Evolutionary conservation across 2,329 filamentous ascomycete genomes (phyloP).

Genomic region (Herpotrichia juniperi): DNA sequence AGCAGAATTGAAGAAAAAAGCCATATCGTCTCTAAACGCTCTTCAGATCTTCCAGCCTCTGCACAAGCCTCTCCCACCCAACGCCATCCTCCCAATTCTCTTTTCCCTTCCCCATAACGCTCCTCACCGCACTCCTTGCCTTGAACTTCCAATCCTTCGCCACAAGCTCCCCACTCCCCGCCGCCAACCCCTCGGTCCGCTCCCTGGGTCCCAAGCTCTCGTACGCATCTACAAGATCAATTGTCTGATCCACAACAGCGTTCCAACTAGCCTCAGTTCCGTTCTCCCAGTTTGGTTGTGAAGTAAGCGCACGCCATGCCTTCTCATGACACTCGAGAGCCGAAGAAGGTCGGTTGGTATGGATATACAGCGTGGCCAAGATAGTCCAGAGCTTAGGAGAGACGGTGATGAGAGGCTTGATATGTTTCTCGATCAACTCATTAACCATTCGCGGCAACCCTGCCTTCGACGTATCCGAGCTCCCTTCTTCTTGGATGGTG

Average conservation of each 20-base stretch:
- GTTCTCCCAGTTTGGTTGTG: slow-evolving; percentile 61
- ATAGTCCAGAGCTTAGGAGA: slow-evolving; percentile 79
- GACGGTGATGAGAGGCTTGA: slow-evolving; percentile 84
- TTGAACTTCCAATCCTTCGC: slow-evolving; percentile 88
- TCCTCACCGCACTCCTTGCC: slow-evolving; percentile 81
- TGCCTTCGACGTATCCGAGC: slow-evolving; percentile 45
- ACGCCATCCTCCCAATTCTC: slow-evolving; percentile 80
- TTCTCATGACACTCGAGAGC: slow-evolving; percentile 87
- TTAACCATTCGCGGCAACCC: slow-evolving; percentile 68
- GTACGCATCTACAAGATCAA: slow-evolving; percentile 81
- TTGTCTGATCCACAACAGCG: slow-evolving; percentile 76
- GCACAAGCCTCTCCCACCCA: slow-evolving; percentile 69
- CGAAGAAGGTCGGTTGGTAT: slow-evolving; percentile 71
- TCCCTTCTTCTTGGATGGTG: slow-evolving; percentile 56
- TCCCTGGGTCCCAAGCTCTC: slow-evolving; percentile 68
- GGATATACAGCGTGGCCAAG: slow-evolving; percentile 73
- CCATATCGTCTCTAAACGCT: slow-evolving; percentile 16
- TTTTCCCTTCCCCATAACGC: slow-evolving; percentile 81
- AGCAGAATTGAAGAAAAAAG: background rate
- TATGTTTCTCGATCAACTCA: slow-evolving; percentile 72
- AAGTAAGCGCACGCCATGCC: slow-evolving; percentile 77
- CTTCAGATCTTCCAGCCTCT: slow-evolving; percentile 51
- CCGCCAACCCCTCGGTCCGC: slow-evolving; percentile 59
- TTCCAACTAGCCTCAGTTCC: slow-evolving; percentile 71
- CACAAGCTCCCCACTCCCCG: slow-evolving; percentile 63